A percentile compares a stretch with the other conserved stretches of the same genome.
These are phyloP conservation scores for Cryptococcus depauperatus DNA, from an alignment of 1,284 basidiomycete species.

Conservation along the genomic window DNA sequence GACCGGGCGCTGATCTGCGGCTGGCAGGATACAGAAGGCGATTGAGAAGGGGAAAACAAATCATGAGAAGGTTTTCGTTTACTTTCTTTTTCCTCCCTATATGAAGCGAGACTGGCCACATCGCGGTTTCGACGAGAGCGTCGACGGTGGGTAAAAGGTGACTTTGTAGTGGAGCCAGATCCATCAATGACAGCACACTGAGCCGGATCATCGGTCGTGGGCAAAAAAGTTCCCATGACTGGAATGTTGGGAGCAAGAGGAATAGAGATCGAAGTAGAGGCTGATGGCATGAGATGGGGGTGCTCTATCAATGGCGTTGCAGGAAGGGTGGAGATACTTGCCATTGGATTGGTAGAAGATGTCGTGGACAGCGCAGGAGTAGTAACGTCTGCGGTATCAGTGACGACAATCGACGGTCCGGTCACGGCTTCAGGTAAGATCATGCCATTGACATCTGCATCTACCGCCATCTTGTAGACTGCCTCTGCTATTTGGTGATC, in stretches of 20 bases:
- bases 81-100: conserved; percentile 8
- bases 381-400: conserved; percentile 13
- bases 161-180: conserved; percentile 35
- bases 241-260: conserved; percentile 5
- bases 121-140: conserved; percentile 20
- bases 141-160: conserved; percentile 37
- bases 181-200: conserved; percentile 41
- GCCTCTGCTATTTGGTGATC: conserved; percentile 22
- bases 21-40: neutral
- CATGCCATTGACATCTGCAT: conserved; percentile 5
- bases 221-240: conserved; percentile 40
- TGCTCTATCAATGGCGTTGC: conserved; percentile 7
- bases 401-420: conserved; percentile 21
- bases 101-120: conserved; percentile 22
- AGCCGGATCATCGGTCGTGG: conserved; percentile 30
- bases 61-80: conserved; percentile 27
- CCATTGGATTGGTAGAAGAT: conserved; percentile 12
- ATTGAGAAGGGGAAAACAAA: conserved; percentile 20
- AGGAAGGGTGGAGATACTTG: conserved; percentile 5
- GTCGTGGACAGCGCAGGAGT: conserved; percentile 23
- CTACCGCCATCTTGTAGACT: conserved; percentile 11
- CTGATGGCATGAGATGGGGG: conserved; percentile 3
- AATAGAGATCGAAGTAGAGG: conserved; percentile 2
- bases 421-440: conserved; percentile 6
- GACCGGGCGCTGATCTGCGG: conserved; percentile 6